These are phyloP conservation scores for Cryptomeria japonica DNA, from an alignment of 75 land plant genomes.

Conservation along the genomic window DNA sequence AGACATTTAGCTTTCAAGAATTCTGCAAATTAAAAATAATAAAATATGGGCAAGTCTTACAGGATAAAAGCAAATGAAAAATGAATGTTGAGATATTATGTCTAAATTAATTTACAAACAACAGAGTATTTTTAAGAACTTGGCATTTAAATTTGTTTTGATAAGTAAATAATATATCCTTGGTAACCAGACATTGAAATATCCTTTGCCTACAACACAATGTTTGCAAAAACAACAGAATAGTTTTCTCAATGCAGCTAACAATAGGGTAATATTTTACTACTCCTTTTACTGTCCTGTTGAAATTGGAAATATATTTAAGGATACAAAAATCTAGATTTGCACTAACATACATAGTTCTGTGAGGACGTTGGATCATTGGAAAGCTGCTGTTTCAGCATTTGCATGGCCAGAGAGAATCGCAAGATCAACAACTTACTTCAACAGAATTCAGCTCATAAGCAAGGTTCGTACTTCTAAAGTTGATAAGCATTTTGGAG, in stretches of 20 bases:
- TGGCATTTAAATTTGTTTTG: background rate
- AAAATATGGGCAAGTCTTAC: background rate
- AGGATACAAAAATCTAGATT: no score
- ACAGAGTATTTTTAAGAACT: background rate
- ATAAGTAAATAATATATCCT: background rate
- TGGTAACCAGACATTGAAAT: background rate
- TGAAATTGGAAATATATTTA: no score
- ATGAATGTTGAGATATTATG: background rate
- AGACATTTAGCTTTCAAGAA: constrained; percentile 88
- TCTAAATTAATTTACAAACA: background rate
- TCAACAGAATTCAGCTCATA: background rate
- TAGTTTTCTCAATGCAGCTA: background rate
- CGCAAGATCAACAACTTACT: background rate
- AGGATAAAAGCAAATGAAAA: background rate
- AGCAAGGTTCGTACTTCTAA: no score
- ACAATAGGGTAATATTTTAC: no score
- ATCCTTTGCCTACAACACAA: no score
- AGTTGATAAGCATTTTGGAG: no score
- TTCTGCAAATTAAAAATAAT: constrained; percentile 25
- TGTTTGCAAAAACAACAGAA: no score
- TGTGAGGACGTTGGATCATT: background rate
- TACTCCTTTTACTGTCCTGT: background rate
- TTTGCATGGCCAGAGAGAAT: background rate
- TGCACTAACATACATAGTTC: background rate
- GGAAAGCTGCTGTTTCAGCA: background rate